These are phyloP conservation scores for Lasiodiplodia gonubiensis DNA, from an alignment of 2,329 filamentous ascomycete species.

Conservation along the genomic window DNA sequence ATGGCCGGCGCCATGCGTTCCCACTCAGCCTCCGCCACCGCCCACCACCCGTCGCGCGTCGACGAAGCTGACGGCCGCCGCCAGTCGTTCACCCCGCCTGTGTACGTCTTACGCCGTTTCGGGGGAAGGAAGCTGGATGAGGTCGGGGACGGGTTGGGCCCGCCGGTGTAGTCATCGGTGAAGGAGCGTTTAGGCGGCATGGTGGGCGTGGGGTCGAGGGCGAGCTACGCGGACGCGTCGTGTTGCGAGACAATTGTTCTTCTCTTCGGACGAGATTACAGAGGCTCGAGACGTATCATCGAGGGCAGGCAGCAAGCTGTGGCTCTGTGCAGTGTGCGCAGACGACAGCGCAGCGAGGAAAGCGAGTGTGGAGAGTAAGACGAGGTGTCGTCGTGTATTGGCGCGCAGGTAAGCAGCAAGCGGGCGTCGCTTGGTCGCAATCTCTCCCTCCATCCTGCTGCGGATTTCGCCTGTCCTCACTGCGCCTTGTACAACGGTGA, in stretches of 20 bases:
- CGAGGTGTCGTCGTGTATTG: background rate
- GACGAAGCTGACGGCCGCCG: background rate
- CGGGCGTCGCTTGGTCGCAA: background rate
- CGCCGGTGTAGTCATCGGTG: conserved; percentile 2
- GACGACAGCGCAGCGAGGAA: background rate
- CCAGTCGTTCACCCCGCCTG: background rate
- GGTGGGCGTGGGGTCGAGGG: background rate
- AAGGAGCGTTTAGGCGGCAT: conserved; percentile 14
- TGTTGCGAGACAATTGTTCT: background rate
- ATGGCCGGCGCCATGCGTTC: conserved; percentile 5
- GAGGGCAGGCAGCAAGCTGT: background rate
- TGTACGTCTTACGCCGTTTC: conserved; percentile 14
- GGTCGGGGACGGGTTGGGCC: background rate
- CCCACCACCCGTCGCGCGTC: conserved; percentile 13
- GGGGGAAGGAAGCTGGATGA: background rate
- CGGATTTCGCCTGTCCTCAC: background rate
- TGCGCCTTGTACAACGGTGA: background rate
- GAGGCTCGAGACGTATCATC: background rate
- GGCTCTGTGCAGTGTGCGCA: background rate
- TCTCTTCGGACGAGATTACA: background rate
- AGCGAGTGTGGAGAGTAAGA: background rate
- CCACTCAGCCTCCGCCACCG: conserved; percentile 4
- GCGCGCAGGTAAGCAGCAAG: background rate
- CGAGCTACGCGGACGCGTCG: background rate
- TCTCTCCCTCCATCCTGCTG: background rate